Evolutionary conservation across 495 filamentous ascomycete genomes (phyloP).

Genomic region (Talaromyces borbonicus): DNA sequence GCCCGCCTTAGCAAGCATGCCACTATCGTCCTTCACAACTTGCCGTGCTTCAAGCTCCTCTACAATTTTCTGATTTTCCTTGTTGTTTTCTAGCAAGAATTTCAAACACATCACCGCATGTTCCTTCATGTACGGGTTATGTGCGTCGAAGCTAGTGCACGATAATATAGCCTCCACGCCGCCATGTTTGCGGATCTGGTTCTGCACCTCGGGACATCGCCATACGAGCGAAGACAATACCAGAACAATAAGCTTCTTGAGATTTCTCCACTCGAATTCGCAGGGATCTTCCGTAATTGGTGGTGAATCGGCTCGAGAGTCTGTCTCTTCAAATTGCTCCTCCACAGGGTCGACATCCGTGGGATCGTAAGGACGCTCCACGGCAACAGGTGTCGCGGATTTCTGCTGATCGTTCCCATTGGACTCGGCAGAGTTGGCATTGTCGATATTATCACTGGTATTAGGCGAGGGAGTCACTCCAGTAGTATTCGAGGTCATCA

Average conservation of each 20-base stretch:
- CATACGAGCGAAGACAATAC: slow-evolving; percentile 76
- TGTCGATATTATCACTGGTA: slow-evolving; percentile 20
- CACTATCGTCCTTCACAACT: slow-evolving; percentile 38
- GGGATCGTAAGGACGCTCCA: slow-evolving; percentile 48
- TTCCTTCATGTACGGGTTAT: slow-evolving; percentile 85
- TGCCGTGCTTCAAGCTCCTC: slow-evolving; percentile 50
- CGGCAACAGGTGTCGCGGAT: slow-evolving; percentile 32
- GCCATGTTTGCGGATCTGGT: slow-evolving; percentile 70
- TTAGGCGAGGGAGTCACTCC: slow-evolving; percentile 14
- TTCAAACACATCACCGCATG: slow-evolving; percentile 85
- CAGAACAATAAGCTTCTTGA: slow-evolving; percentile 84
- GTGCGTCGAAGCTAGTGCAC: slow-evolving; percentile 76
- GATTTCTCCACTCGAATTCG: slow-evolving; percentile 86
- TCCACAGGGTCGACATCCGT: slow-evolving; percentile 39
- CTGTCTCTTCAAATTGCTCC: slow-evolving; percentile 22
- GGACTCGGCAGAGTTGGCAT: too few relatives aligned
- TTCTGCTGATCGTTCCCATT: too few relatives aligned
- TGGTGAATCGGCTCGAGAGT: slow-evolving; percentile 45
- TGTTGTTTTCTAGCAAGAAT: slow-evolving; percentile 77
- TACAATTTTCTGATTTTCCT: slow-evolving; percentile 67
- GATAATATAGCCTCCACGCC: slow-evolving; percentile 78
- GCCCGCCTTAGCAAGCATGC: slow-evolving; percentile 39
- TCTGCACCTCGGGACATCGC: slow-evolving; percentile 70
- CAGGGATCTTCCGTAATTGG: slow-evolving; percentile 71
- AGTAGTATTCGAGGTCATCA: slow-evolving; percentile 20